Conservation (phyloP, 1,284 basidiomycete genomes). For the Ustilago vetiveriae region DNA sequence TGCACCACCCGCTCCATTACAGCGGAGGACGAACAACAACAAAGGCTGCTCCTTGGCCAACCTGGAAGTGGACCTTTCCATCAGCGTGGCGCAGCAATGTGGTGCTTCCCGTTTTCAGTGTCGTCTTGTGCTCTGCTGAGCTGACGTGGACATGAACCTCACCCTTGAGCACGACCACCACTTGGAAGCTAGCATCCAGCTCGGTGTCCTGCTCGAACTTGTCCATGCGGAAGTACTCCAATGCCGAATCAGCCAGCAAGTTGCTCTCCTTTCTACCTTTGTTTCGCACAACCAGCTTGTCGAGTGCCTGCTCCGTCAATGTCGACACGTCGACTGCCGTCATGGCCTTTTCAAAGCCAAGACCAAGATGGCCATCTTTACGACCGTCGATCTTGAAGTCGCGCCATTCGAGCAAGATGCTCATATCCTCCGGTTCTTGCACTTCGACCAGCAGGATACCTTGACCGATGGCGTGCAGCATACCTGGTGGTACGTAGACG, state of each 20-base stretch:
- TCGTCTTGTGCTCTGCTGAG: neutral
- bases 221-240: constrained; percentile 35
- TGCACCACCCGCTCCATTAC: no score
- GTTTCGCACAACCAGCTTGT: constrained; percentile 12
- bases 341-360: constrained; percentile 35
- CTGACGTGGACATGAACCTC: constrained; percentile 5
- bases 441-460: constrained; percentile 34
- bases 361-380: constrained; percentile 25
- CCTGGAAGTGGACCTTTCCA: constrained; percentile 16
- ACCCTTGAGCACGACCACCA: constrained; percentile 32
- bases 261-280: constrained; percentile 4
- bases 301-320: constrained; percentile 4
- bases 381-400: constrained; percentile 26
- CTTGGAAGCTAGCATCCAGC: constrained; percentile 21
- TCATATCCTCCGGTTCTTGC: constrained; percentile 35
- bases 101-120: constrained; percentile 20
- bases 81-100: constrained; percentile 19
- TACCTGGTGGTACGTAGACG: constrained; percentile 34
- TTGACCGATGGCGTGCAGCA: constrained; percentile 36
- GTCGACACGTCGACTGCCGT: constrained; percentile 14
- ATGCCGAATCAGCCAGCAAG: constrained; percentile 11
- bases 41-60: constrained; percentile 1
- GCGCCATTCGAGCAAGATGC: constrained; percentile 34
- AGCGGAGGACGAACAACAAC: constrained; percentile 33
- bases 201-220: constrained; percentile 8